These are phyloP conservation scores for Kodamaea leandrae DNA, from an alignment of 805 yeast genomes.

Conservation along the genomic window DNA sequence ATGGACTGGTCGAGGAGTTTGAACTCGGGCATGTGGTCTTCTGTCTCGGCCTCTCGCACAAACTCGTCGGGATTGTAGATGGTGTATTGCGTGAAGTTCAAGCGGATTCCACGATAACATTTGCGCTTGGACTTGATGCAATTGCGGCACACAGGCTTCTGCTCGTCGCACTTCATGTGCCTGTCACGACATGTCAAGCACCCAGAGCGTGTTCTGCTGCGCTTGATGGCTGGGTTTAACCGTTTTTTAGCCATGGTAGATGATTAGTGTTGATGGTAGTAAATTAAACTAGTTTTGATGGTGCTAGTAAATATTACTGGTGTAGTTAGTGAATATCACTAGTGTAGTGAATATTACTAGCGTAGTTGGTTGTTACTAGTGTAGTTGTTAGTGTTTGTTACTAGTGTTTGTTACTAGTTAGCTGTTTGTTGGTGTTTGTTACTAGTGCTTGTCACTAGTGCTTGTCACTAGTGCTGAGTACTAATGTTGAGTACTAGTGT, in stretches of 20 bases:
- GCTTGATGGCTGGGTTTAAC: constrained; percentile 23
- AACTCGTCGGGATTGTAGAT: constrained; percentile 31
- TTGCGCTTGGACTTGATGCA: constrained; percentile 48
- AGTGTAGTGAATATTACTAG: no score
- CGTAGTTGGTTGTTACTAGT: no score
- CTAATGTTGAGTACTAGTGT: no score
- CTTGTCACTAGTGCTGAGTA: no score
- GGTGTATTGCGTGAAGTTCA: constrained; percentile 44
- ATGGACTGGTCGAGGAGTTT: constrained; percentile 43
- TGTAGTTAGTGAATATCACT: no score
- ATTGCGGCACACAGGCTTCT: constrained; percentile 57
- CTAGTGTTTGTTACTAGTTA: no score
- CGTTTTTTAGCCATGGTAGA: constrained; percentile 27
- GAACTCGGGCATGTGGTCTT: constrained; percentile 6
- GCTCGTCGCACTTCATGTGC: constrained; percentile 67
- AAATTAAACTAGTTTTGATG: constrained; percentile 3
- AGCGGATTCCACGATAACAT: constrained; percentile 47
- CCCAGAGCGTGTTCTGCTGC: constrained; percentile 47
- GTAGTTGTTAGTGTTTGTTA: no score
- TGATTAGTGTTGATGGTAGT: no score
- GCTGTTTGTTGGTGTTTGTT: no score
- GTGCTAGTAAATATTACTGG: no score
- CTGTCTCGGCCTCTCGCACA: constrained; percentile 4
- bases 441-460: no score
- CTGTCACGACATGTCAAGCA: constrained; percentile 63